Conservation (phyloP, 371 early-diverging fungal species). For the Mortierella sp. region DNA sequence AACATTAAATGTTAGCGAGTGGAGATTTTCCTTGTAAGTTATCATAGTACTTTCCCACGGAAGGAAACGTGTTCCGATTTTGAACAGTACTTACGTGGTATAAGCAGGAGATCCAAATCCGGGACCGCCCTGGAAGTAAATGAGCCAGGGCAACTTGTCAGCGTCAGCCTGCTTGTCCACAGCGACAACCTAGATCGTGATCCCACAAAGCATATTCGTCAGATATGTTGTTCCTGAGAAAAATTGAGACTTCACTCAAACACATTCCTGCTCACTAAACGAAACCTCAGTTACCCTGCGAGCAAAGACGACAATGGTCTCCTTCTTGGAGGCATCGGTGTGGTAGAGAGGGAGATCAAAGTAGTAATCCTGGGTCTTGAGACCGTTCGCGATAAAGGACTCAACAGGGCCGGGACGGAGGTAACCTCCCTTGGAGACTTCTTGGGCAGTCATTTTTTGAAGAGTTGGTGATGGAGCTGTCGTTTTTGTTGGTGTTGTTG, state of each 20-base stretch:
- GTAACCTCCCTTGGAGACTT: slow-evolving; percentile 14
- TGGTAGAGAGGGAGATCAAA: slow-evolving; percentile 53
- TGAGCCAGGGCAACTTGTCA: slow-evolving; percentile 56
- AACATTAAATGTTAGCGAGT: neutral
- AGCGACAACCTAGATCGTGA: slow-evolving; percentile 35
- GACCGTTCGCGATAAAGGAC: slow-evolving; percentile 47
- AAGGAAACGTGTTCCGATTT: neutral
- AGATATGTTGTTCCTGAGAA: neutral
- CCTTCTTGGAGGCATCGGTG: slow-evolving; percentile 37
- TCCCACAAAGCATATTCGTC: too few species aligned
- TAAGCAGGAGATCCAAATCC: slow-evolving; percentile 58
- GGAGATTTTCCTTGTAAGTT: neutral
- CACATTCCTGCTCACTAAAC: too few species aligned
- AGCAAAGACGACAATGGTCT: slow-evolving; percentile 54
- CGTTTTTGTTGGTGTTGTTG: neutral
- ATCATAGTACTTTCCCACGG: neutral
- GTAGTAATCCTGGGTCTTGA: slow-evolving; percentile 53
- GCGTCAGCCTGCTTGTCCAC: slow-evolving; percentile 44
- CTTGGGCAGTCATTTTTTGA: slow-evolving; percentile 2
- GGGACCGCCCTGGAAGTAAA: slow-evolving; percentile 56
- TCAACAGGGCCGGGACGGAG: slow-evolving; percentile 55
- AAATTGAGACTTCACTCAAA: neutral
- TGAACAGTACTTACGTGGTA: slow-evolving; percentile 33
- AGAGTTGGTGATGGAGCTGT: neutral
- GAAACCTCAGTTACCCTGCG: slow-evolving; percentile 21